These are phyloP conservation scores for Ophiocytium majus DNA, from an alignment of 352 stramenopile genomes.

Conservation along the genomic window DNA sequence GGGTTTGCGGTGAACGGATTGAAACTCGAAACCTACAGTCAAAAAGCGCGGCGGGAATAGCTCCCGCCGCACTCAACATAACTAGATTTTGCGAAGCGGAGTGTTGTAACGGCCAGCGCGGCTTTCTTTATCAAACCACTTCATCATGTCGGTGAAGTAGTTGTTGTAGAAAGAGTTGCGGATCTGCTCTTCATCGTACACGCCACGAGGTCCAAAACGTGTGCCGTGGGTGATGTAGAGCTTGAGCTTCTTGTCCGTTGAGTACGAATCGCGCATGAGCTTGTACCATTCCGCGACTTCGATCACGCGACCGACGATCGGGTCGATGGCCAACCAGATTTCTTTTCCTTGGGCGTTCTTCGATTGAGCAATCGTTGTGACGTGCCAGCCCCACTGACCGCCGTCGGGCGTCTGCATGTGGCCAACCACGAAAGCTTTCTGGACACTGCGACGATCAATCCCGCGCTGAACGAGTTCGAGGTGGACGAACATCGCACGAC, in stretches of 20 bases:
- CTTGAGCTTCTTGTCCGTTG: neutral
- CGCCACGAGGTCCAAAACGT: neutral
- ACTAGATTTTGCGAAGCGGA: no score
- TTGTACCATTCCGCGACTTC: neutral
- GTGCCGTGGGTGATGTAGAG: neutral
- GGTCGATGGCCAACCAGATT: neutral
- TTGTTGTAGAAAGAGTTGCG: slow-evolving; percentile 8
- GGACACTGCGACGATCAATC: neutral
- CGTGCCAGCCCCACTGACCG: neutral
- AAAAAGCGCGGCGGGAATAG: no score
- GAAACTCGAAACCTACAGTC: no score
- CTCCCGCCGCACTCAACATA: no score
- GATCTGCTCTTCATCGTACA: neutral
- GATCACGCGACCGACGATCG: neutral
- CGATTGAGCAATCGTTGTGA: slow-evolving; percentile 9
- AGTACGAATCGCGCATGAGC: neutral
- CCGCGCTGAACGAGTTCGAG: neutral
- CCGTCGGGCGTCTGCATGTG: neutral
- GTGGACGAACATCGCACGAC: slow-evolving; percentile 7
- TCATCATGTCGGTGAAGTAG: slow-evolving; percentile 12
- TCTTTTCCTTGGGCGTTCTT: neutral
- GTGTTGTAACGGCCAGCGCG: no score
- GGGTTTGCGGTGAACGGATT: no score
- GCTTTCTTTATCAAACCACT: neutral
- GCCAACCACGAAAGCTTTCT: slow-evolving; percentile 14